Evolutionary conservation across 352 stramenopile species (phyloP), one percentile per base, ranked within the genome.

Genomic region (Phytopythium cucurbitacearum): DNA sequence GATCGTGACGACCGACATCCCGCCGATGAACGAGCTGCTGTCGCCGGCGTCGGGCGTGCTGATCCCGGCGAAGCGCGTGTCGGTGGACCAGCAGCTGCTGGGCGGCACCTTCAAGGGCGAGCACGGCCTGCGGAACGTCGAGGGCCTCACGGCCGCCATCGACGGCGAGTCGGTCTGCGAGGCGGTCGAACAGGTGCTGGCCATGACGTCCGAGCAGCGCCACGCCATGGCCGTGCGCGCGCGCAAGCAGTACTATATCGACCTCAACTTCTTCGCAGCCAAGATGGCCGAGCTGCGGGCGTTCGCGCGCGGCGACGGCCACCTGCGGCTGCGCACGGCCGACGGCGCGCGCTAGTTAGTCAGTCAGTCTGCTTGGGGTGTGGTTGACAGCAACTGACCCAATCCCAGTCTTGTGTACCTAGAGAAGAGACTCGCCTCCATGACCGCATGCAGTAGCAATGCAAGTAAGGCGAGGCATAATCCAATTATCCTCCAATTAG

Each of bases 1-100:
- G 8, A 73, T 88, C 16, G 34, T 88, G n/a, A 68, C 73, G 3
- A 78, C 76, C 0, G 64, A 85, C 43, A 51, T 79, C 16, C 69
- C 73, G 12, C 74, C 76, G 0, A 88, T 88, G 76, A 88, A 82
- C 54, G 76, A 89, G 56, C 64, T 87, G 13, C 42, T 89, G 15
- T 78, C 69, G 16, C 55, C 57, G 1, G 36, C 53, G 28, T 85
- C 73, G 1, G 73, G 63, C 10, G 64, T 87, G 36, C 63, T 85
- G 11, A 64, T 89, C 51, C 46, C 58, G 3, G 54, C 73, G 0
- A 59, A 53, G n/a, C 62, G 65, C 0, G 56, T 57, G 39, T 56
- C 56, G 21, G 62, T 64, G 51, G 48, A 66, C 39, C 59, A 79
- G 48, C 79, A 87, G 50, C 65, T 90, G 44, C 53, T 85, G 10